Evolutionary conservation across 345 rosid species (phyloP).

Genomic region (Aquilaria malaccensis): DNA sequence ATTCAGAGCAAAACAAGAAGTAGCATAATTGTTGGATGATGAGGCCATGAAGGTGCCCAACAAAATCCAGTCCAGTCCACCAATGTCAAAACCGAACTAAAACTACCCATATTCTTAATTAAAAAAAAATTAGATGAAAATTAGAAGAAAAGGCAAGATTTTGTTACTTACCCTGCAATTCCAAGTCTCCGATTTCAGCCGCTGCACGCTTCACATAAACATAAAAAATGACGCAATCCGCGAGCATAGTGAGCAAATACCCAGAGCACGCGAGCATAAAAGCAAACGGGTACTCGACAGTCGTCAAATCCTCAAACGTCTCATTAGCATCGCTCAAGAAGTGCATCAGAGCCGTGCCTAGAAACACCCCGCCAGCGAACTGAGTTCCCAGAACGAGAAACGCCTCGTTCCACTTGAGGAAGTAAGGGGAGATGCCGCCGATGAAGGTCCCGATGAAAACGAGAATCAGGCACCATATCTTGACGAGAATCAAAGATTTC

Average conservation of each 20-base stretch:
- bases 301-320: conserved; percentile 52
- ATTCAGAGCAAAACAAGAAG: too few relatives aligned
- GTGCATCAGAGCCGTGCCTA: conserved; percentile 88
- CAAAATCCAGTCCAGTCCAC: too few relatives aligned
- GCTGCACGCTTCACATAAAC: conserved; percentile 32
- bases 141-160: background rate
- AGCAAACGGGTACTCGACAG: conserved; percentile 64
- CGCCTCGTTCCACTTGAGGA: conserved; percentile 74
- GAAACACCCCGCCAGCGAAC: conserved; percentile 78
- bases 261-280: conserved; percentile 80
- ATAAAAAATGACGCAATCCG: conserved; percentile 49
- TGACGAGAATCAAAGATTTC: conserved; percentile 41
- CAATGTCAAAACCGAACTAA: too few relatives aligned
- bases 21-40: too few relatives aligned
- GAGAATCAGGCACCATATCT: conserved; percentile 60
- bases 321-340: conserved; percentile 71
- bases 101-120: too few relatives aligned
- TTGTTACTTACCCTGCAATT: conserved; percentile 40
- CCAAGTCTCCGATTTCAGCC: conserved; percentile 30
- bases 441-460: conserved; percentile 55
- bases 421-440: conserved; percentile 72
- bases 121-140: background rate
- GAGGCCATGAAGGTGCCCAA: too few relatives aligned
- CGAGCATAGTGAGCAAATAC: conserved; percentile 64
- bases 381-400: conserved; percentile 73